Evolutionary conservation across 2,329 filamentous ascomycete species (phyloP).

Genomic region (Pyrenochaeta sp.): DNA sequence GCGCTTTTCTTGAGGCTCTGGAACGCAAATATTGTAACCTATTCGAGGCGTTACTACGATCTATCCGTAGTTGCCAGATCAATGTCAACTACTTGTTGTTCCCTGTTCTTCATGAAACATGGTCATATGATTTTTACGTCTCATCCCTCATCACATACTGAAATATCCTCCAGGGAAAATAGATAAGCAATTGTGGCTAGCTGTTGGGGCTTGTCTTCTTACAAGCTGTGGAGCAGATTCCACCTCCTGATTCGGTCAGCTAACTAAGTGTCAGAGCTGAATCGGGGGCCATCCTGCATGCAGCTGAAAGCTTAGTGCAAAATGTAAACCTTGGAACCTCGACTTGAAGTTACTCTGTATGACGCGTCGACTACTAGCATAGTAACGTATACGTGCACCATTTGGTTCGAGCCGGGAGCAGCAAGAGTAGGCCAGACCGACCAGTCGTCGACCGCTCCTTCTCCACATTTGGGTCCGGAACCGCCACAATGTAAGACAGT

Average conservation of each 20-base stretch:
- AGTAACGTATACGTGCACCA: background rate
- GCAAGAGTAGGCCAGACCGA: background rate
- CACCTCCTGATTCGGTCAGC: background rate
- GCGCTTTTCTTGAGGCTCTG: no score
- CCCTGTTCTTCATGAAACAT: no score
- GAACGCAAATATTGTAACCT: no score
- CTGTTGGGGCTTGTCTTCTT: background rate
- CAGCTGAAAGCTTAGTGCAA: conserved; percentile 7
- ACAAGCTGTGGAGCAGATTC: background rate
- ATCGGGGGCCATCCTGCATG: background rate
- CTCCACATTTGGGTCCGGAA: background rate
- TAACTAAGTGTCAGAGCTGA: background rate
- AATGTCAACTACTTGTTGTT: no score
- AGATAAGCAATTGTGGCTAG: background rate
- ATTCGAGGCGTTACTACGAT: no score
- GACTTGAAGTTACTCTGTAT: background rate
- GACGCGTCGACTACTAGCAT: background rate
- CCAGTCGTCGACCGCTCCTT: background rate
- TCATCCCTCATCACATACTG: no score
- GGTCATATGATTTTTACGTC: no score
- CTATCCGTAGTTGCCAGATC: no score
- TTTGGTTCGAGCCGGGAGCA: background rate
- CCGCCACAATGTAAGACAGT: background rate
- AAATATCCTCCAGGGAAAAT: background rate
- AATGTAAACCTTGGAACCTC: background rate